Conservation (phyloP, 257 asterid genomes). For the Primulina eburnea region DNA sequence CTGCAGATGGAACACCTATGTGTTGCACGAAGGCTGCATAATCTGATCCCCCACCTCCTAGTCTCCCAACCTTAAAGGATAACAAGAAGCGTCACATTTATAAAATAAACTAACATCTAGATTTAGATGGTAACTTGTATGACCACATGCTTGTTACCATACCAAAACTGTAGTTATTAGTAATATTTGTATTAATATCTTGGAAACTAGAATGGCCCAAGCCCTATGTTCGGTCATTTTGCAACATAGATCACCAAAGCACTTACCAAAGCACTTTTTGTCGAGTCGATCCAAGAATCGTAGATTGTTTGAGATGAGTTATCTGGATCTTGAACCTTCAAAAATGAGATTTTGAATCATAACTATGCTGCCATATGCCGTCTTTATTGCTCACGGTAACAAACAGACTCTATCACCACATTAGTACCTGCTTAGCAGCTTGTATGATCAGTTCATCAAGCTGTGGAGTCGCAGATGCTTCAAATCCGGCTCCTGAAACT, state of each 20-base stretch:
- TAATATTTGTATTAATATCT: no score
- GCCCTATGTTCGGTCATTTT: no score
- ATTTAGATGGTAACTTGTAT: no score
- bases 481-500: conserved; percentile 62
- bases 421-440: conserved; percentile 65
- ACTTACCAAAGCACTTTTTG: conserved; percentile 45
- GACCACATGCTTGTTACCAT: no score
- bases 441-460: conserved; percentile 61
- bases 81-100: conserved; percentile 9
- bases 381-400: not conserved
- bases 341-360: not conserved
- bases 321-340: conserved; percentile 73
- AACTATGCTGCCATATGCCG: not conserved
- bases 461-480: conserved; percentile 78
- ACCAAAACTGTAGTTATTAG: no score
- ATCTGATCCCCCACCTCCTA: conserved; percentile 82
- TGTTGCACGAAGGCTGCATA: conserved; percentile 79
- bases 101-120: no score
- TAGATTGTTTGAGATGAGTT: conserved; percentile 78
- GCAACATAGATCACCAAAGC: not conserved
- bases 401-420: not conserved
- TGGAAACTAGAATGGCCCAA: no score
- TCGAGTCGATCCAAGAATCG: conserved; percentile 67
- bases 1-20: conserved; percentile 70
- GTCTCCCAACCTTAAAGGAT: conserved; percentile 59